Base-by-base conservation (phyloP, 306 rosid genomes). In the Myrica gale region DNA sequence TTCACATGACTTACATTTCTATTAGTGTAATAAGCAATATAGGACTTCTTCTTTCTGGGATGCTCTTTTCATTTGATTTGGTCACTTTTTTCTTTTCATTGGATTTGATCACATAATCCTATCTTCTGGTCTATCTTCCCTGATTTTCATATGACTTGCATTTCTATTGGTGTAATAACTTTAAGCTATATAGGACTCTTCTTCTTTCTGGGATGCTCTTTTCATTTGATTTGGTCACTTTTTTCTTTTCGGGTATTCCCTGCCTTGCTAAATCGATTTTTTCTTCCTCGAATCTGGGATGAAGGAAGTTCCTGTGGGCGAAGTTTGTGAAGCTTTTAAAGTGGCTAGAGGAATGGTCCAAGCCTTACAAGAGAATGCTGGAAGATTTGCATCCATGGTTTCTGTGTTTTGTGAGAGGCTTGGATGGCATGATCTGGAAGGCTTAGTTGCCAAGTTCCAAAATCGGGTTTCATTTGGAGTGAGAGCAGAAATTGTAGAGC, bases 261-360 rank as follows among this genome's bases (percentile, higher is more conserved):
- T 47, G 71, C 50, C 65, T 68, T 48, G 67, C 76, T 79, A 74
- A 76, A 51, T 74, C 62, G 53, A 9, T 47, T 47, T 47, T 47
- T 47, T 46, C 65, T 42, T 45, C 61, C 50, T 69, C 44, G 20
- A 69, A 71, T 76, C 32, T 51, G 77, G 74, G 83, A 56, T 80
- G 87, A 82, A 95, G 98, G 98, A 95, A 92, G 83, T 82, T 75
- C 92, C 97, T 52, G 90, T 95, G 69, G 86, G 84, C 47, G 97
- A 90, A 82, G 98, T 92, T 54, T 90, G 97, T 82, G 97, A 88
- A 78, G 86, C 97, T 69, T 95, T 88, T 85, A 92, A 87, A 83
- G 97, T 95, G 83, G 97, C 96, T 67, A 88, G 98, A 82, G 98
- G 98, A 79, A 92, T 89, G 97, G 98, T 95, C 52, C 97, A 95